These are phyloP conservation scores for Rhodotorula sp. DNA, from an alignment of 1,284 basidiomycete genomes.

Conservation along the genomic window DNA sequence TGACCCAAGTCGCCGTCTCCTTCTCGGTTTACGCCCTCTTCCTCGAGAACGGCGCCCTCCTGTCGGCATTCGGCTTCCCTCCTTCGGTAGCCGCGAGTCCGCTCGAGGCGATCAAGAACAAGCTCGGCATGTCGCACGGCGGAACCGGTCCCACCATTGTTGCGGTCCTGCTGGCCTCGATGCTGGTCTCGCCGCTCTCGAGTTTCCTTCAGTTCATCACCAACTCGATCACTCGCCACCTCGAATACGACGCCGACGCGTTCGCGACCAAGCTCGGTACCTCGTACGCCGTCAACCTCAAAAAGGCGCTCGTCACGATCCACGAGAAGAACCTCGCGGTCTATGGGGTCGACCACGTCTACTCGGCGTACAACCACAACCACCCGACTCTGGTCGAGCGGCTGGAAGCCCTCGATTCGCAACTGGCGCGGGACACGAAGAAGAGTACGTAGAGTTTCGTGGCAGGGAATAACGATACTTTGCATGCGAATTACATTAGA, in stretches of 20 bases:
- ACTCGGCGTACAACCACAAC: conserved; percentile 87
- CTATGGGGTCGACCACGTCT: conserved; percentile 54
- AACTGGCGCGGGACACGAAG: neutral
- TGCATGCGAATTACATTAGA: too few relatives aligned
- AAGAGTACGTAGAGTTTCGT: neutral
- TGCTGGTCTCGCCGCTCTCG: conserved; percentile 79
- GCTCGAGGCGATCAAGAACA: neutral
- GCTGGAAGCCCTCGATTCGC: conserved; percentile 68
- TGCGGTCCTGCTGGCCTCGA: conserved; percentile 82
- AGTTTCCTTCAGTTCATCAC: conserved; percentile 70
- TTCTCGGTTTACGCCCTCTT: conserved; percentile 88
- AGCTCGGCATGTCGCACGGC: conserved; percentile 10
- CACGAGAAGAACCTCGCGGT: conserved; percentile 75
- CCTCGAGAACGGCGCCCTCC: conserved; percentile 77
- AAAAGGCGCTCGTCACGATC: conserved; percentile 71
- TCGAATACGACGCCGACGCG: conserved; percentile 86
- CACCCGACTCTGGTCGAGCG: conserved; percentile 87
- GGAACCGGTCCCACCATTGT: conserved; percentile 70
- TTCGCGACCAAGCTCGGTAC: conserved; percentile 68
- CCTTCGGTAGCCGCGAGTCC: conserved; percentile 41
- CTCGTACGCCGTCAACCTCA: conserved; percentile 66
- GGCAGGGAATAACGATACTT: too few relatives aligned
- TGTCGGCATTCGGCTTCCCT: conserved; percentile 83
- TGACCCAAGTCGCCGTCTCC: conserved; percentile 81
- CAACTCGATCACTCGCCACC: conserved; percentile 75